Evolutionary conservation across 1,139 yeast species (phyloP).

Genomic region (Wickerhamomyces sp.): DNA sequence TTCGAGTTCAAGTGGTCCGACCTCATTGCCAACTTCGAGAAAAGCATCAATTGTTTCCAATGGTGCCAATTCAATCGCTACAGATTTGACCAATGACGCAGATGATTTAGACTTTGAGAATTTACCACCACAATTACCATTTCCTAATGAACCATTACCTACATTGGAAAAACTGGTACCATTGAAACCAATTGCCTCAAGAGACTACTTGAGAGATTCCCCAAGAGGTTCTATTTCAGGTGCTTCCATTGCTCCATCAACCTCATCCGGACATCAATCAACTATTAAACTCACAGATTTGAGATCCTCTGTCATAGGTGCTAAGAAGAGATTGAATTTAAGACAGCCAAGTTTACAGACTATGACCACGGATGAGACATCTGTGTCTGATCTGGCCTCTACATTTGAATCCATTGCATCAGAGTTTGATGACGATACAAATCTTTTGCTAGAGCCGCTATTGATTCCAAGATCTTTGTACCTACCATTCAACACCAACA

Average conservation of each 20-base stretch:
- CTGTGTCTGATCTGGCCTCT: constrained; percentile 10
- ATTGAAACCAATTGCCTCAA: constrained; percentile 28
- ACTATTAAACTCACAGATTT: constrained; percentile 17
- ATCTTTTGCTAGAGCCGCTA: constrained; percentile 43
- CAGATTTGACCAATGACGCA: constrained; percentile 11
- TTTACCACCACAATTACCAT: constrained; percentile 50
- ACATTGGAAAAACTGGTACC: constrained; percentile 8
- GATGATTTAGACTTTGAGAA: constrained; percentile 23
- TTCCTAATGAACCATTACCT: constrained; percentile 51
- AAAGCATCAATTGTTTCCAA: constrained; percentile 28
- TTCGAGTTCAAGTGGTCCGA: constrained; percentile 6
- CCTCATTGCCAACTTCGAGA: constrained; percentile 25
- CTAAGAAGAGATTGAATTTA: constrained; percentile 16
- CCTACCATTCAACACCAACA: constrained; percentile 56
- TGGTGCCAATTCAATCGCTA: constrained; percentile 25
- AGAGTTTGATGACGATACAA: constrained; percentile 13
- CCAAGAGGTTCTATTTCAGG: constrained; percentile 40
- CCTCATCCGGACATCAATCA: constrained; percentile 2
- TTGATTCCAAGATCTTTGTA: constrained; percentile 63
- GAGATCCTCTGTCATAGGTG: constrained; percentile 13
- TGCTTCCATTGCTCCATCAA: constrained; percentile 10
- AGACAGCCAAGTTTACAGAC: constrained; percentile 15
- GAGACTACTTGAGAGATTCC: constrained; percentile 41
- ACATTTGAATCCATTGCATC: constrained; percentile 9
- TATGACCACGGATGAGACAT: constrained; percentile 8